Base-by-base conservation (phyloP, 179 eudicot species). In the Gypsophila paniculata region DNA sequence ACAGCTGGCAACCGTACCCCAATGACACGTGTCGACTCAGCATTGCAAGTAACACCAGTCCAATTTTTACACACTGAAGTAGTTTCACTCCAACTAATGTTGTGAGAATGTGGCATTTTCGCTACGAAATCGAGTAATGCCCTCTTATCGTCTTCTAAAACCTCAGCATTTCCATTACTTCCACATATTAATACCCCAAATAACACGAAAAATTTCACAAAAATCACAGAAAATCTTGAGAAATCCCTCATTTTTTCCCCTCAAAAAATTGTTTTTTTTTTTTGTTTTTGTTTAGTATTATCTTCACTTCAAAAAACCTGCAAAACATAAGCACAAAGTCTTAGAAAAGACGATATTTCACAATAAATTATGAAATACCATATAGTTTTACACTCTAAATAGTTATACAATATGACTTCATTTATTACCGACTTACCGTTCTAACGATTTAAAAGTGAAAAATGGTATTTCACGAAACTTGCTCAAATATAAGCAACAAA, bases 31-130 rank as follows among this genome's bases (percentile, higher is more conserved):
- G 83, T 78, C 44, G 75, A 77, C 14, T 89, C 84, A 34, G 70
- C 79, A 71, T 73, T 81, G 75, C 96, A 91, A 17, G 75, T 61
- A 8, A 91, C 75, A 7, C 96, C 91, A 51, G 86, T 82, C 96
- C 95, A 91, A 69, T 86, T 76, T 14, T 61, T 73, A 74, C 96
- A 90, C 19, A 85, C 82, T 13, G 86, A 36, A 59, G 70, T 7
- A 46, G 70, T 69, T 13, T 72, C 83, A 25, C 73, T 61, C 94
- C 90, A 90, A 81, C 85, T 89, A 70, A 89, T 84, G 65, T 19
- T 32, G 8, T 81, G 86, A 10, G 75, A 69, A 69, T 87, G 97
- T 32, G 88, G 83, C 36, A 86, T 61, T 67, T 80, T 81, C 25
- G 55, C 55, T 13, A 78, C 77, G 57, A 87, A 89, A 80, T 87